Base-by-base conservation (phyloP, 805 yeast species). In the Torulaspora delbrueckii region DNA sequence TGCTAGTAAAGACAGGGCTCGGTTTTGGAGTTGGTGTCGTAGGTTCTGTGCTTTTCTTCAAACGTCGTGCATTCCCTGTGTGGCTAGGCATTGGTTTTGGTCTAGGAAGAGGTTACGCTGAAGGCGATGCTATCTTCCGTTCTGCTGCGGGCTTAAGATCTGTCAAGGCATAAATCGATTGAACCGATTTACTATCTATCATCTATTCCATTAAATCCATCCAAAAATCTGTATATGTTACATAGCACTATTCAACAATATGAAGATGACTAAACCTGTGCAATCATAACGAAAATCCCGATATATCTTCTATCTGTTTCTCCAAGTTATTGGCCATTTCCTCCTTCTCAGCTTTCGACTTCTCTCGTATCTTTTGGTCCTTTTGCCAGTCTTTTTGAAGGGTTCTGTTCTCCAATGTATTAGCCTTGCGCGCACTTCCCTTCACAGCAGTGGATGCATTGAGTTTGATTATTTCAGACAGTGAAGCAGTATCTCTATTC, bases 41-140 rank as follows among this genome's bases (percentile, higher is more conserved):
- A 48, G 86, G 95, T 37, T 87, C 96, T 7, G 95, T 90, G 36
- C 70, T 93, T 49, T 71, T 93, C 47, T 93, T 93, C 76, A 87
- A 78, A 68, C 86, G 98, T 76, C 82, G 98, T 70, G 77, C 96
- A 8, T 93, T 89, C 81, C 99, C 99, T 45, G 98, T 91, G 35
- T 90, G 97, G 96, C 70, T 91, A 51, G 99, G 99, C 55, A 72
- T 89, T 54, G 99, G 99, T 31, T 91, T 93, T 61, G 99, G 99
- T 56, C 77, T 90, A 52, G 99, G 99, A 55, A 84, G 96, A 74
- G 96, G 96, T 44, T 93, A 89, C 70, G 82, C 98, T 50, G 99
- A 93, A 73, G 99, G 98, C 51, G 98, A 93, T 64, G 95, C 97
- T 50, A 85, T 90, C 46, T 91, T 93, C 78, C 84, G 97, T 72